Conservation (phyloP, 2,329 filamentous ascomycete species). For the Cladosporium sp. region DNA sequence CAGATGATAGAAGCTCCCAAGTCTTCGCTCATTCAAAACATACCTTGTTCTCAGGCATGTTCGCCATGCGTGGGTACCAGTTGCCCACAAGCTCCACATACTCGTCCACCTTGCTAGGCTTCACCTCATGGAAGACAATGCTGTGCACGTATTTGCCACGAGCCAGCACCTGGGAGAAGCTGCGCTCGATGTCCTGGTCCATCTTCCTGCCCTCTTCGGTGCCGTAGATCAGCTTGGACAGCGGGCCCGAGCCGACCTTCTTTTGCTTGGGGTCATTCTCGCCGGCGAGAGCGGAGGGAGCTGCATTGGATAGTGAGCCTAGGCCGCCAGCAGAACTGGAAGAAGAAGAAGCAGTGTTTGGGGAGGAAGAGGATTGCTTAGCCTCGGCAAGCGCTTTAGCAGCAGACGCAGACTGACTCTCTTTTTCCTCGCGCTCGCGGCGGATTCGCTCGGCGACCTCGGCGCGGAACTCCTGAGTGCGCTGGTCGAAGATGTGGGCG, state of each 20-base stretch:
- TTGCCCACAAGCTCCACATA: constrained; percentile 85
- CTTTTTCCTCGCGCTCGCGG: constrained; percentile 75
- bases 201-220: constrained; percentile 93
- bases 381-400: constrained; percentile 41
- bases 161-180: constrained; percentile 91
- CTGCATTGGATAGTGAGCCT: constrained; percentile 40
- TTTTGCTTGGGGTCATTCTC: constrained; percentile 66
- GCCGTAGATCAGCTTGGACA: constrained; percentile 92
- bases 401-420: constrained; percentile 72
- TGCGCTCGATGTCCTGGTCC: constrained; percentile 92
- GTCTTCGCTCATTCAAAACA: background rate
- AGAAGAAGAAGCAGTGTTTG: constrained; percentile 19
- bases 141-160: constrained; percentile 98
- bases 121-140: constrained; percentile 94
- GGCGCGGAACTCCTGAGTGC: constrained; percentile 85
- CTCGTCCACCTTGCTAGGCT: constrained; percentile 92
- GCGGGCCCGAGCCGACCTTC: constrained; percentile 50
- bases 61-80: constrained; percentile 91
- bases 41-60: constrained; percentile 78
- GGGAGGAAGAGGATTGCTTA: constrained; percentile 31
- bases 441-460: constrained; percentile 69
- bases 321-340: constrained; percentile 41
- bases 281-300: constrained; percentile 48
- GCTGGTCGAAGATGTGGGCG: constrained; percentile 74
- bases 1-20: background rate